Base-by-base conservation (phyloP, 352 stramenopile genomes). In the Nothophytophthora sp. region DNA sequence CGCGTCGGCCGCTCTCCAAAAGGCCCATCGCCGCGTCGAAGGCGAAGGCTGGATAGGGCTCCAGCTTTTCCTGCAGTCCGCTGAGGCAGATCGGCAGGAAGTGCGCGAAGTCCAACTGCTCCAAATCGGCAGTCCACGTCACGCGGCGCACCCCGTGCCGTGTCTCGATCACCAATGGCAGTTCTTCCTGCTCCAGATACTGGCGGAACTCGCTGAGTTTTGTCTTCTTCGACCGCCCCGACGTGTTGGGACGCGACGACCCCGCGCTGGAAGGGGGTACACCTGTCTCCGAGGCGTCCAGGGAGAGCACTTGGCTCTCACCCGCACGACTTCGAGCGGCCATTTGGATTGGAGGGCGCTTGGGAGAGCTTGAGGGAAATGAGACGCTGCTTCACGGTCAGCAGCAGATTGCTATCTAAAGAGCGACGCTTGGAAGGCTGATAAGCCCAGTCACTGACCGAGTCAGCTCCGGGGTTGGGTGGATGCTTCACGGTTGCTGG, bases 141-240 rank as follows among this genome's bases (percentile, higher is more conserved):
- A 90, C 72, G 18, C 67, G 66, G 12, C 78, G 80, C 16, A 54
- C 60, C 38, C 62, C 66, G 20, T 68, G 55, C n/a, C 42, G 54
- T 12, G 67, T 74, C 50, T 79, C 65, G 35, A 92, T 85, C 29
- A 49, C 25, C 9, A 92, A 46, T n/a, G 82, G 80, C 5, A 92
- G 66, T 30, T 89, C 80, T 11, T 86, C 62, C 19, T 70, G 76
- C 35, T 91, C 80, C 23, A 90, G 55, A 41, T 76, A 89, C 43
- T 75, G 74, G 20, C 82, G 80, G 52, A 92, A 92, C 44, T 91
- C 80, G 50, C 76, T 90, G 25, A 71, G 51, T 37, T 87, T 87
- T 25, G 63, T 32, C 54, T 88, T 73, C 37, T 75, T 81, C 37
- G 60, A 70, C 12, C 73, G 59, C 6, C 70, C 81, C 11, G 75